Conservation (phyloP, 129 eudicot species). For the Helichrysum umbraculigerum region DNA sequence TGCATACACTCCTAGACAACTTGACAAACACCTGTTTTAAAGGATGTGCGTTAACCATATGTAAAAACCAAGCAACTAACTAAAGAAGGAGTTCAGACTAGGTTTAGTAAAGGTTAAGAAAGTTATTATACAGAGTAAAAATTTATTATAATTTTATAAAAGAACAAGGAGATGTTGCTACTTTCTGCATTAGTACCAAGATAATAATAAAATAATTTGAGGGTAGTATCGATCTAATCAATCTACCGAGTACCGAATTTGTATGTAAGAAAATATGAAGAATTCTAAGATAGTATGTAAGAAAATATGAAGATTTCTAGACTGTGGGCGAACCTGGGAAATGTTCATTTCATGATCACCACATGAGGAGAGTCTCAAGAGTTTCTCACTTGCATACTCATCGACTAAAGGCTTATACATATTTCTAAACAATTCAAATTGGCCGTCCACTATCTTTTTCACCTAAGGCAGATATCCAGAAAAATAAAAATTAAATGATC, state of each 20-base stretch:
- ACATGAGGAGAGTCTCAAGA: conserved; percentile 55
- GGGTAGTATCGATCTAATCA: not conserved
- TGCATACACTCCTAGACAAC: not conserved
- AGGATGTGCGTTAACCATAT: not conserved
- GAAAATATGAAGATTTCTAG: not conserved
- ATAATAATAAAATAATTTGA: not conserved
- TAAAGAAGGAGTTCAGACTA: not conserved
- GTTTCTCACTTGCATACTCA: conserved; percentile 56
- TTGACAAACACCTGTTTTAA: not conserved
- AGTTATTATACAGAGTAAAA: not conserved
- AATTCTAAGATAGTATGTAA: not conserved
- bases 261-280: not conserved
- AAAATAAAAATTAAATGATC: not conserved
- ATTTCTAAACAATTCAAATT: conserved; percentile 61
- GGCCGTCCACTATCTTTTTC: conserved; percentile 81
- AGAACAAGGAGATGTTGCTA: not conserved
- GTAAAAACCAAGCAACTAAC: not conserved
- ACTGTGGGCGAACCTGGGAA: conserved; percentile 53
- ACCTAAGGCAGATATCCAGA: conserved; percentile 46
- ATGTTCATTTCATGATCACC: conserved; percentile 49
- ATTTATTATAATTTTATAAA: too few relatives aligned
- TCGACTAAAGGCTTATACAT: conserved; percentile 74
- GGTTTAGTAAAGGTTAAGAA: not conserved
- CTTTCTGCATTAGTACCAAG: not conserved
- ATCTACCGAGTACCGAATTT: not conserved